Percentiles rank a stretch among this genome's conserved stretches.
Evolutionary conservation across 2,329 filamentous ascomycete species (phyloP).

Genomic region (Cercospora sp.): DNA sequence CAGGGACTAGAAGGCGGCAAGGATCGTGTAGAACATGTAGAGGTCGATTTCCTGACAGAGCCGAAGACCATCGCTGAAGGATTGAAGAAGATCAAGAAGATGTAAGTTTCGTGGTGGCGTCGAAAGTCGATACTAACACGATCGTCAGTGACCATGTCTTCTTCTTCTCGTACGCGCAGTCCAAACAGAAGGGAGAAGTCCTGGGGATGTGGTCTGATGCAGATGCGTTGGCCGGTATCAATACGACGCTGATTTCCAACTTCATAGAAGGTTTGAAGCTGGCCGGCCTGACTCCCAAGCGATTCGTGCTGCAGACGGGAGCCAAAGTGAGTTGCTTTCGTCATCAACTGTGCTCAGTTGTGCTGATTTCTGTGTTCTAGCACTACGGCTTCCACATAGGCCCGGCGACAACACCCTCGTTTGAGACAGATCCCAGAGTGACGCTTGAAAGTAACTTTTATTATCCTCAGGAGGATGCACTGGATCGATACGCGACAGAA

Average conservation of each 20-base stretch:
- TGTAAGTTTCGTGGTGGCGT: constrained; percentile 2
- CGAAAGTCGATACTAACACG: background rate
- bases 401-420: constrained; percentile 44
- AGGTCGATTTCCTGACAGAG: constrained; percentile 37
- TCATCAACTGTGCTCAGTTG: background rate
- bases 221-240: constrained; percentile 43
- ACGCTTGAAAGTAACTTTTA: constrained; percentile 55
- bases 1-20: constrained; percentile 17
- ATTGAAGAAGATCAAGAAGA: constrained; percentile 23
- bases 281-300: constrained; percentile 39
- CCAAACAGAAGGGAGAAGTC: constrained; percentile 30
- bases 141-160: constrained; percentile 47
- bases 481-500: constrained; percentile 44
- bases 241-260: constrained; percentile 18
- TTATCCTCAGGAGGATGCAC: constrained; percentile 53
- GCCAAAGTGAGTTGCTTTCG: constrained; percentile 39
- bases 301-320: constrained; percentile 52
- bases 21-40: constrained; percentile 25
- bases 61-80: constrained; percentile 37
- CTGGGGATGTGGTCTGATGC: constrained; percentile 25
- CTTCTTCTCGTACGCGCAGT: constrained; percentile 54
- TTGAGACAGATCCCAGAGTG: constrained; percentile 48
- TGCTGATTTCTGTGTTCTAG: background rate
- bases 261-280: constrained; percentile 21
- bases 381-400: constrained; percentile 53